Percentiles rank a stretch among this genome's conserved stretches.
These are phyloP conservation scores for Primulina huaijiensis DNA, from an alignment of 257 asterid genomes.

Conservation along the genomic window DNA sequence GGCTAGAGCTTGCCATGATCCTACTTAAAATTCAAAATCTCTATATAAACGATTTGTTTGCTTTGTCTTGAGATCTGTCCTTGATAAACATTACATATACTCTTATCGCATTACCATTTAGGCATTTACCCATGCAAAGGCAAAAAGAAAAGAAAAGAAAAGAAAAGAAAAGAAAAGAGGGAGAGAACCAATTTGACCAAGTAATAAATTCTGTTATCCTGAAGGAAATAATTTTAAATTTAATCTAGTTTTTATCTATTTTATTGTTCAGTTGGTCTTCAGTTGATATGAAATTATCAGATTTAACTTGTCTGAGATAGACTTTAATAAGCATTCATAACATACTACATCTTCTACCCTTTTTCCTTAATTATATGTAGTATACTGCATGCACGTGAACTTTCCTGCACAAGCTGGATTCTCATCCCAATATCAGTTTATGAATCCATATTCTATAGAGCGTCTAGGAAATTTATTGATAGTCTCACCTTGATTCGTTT, in stretches of 20 bases:
- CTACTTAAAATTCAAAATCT: too few relatives aligned
- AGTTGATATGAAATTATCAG: too few relatives aligned
- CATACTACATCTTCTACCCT: not conserved
- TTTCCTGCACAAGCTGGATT: conserved; percentile 1
- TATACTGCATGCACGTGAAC: conserved; percentile 3
- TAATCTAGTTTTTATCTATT: too few relatives aligned
- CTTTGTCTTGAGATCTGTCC: conserved; percentile 10
- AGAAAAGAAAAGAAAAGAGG: not conserved
- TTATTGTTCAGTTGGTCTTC: too few relatives aligned
- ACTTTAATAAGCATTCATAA: not conserved
- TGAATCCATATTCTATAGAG: conserved; percentile 9
- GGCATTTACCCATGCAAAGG: not conserved
- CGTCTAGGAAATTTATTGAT: conserved; percentile 13
- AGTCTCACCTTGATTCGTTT: conserved; percentile 7
- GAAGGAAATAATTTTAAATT: too few relatives aligned
- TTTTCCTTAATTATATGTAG: not conserved
- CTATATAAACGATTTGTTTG: too few relatives aligned
- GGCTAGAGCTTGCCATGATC: too few relatives aligned
- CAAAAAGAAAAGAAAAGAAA: too few relatives aligned
- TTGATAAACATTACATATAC: too few relatives aligned
- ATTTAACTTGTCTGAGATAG: not conserved
- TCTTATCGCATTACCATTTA: too few relatives aligned
- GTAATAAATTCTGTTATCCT: too few relatives aligned
- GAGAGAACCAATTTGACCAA: not conserved
- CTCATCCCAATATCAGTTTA: conserved; percentile 4